Evolutionary conservation across 495 filamentous ascomycete species (phyloP), one percentile per base, ranked within the genome.

Genomic region (Penicillium desertorum): DNA sequence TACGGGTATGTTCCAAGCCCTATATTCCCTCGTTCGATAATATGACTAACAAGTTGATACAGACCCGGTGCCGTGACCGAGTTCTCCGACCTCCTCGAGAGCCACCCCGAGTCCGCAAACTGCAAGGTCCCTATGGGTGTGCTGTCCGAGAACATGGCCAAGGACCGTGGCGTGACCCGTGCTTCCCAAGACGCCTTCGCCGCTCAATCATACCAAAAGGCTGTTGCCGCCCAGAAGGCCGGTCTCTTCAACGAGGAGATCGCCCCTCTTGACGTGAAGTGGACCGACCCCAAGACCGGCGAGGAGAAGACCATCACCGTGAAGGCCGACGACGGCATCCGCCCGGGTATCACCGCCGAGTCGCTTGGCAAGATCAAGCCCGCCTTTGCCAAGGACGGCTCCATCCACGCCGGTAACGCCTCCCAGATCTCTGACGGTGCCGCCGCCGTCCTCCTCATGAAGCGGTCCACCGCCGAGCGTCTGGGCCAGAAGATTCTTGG

Each of bases 51-150:
- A 47, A 43, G 2, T 54, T 45, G 3, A n/a, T 62, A 55, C 58
- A 89, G 87, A 20, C 94, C 93, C 37, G 82, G 81, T 27, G 93
- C 93, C 45, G 92, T 98, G 16, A 86, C 88, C 59, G 94, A 98
- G 71, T 96, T 98, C 83, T 93, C 89, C 23, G 90, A 96, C 14
- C 85, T 96, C 56, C 85, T 98, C 45, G 90, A 97, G 67, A 83
- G 76, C 59, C 83, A 95, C 78, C 81, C 83, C 54, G 88, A 94
- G 71, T 84, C 93, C 39, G 88, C 86, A 65, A 93, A 96, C 81
- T 98, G 94, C 83, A 96, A 95, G 79, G 94, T 98, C 10, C 88
- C 93, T 66, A 98, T 98, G 94, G 95, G 95, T 60, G 83, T 90
- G 2, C 82, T 98, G 34, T 96, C 91, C 51, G 94, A 98, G 77